Evolutionary conservation across 768 basidiomycete genomes (phyloP).

Genomic region (Atractiella rhizophila): DNA sequence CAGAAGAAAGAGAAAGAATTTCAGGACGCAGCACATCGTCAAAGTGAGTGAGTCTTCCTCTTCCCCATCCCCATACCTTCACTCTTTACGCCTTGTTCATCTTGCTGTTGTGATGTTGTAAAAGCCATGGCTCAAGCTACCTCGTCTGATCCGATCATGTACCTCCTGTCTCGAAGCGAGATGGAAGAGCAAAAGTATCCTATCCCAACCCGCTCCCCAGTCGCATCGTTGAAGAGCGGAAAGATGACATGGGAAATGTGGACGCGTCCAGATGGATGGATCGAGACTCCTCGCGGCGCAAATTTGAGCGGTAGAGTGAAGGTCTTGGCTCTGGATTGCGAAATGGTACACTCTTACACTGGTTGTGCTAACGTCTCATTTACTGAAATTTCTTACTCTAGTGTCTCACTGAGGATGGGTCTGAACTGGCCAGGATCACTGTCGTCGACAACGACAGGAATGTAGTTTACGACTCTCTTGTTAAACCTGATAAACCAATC

Average conservation of each 20-base stretch:
- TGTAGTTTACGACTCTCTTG: constrained; percentile 65
- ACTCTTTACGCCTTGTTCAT: not conserved
- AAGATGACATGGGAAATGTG: constrained; percentile 10
- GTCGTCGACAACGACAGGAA: constrained; percentile 53
- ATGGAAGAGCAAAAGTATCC: constrained; percentile 92
- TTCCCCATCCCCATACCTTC: constrained; percentile 5
- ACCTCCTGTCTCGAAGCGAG: constrained; percentile 49
- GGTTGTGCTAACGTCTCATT: not conserved
- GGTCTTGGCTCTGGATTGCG: constrained; percentile 77
- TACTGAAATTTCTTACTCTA: constrained; percentile 20
- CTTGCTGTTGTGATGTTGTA: constrained; percentile 32
- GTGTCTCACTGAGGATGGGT: constrained; percentile 75
- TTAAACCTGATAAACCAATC: constrained; percentile 63
- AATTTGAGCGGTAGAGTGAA: constrained; percentile 13
- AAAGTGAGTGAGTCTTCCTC: constrained; percentile 22
- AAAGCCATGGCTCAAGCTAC: constrained; percentile 10
- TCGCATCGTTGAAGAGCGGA: constrained; percentile 27
- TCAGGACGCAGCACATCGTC: constrained; percentile 26
- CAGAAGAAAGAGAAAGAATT: constrained; percentile 54
- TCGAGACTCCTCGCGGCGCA: constrained; percentile 42
- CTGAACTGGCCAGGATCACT: constrained; percentile 62
- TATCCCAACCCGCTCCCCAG: constrained; percentile 36
- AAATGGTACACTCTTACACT: constrained; percentile 39
- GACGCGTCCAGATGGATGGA: constrained; percentile 34
- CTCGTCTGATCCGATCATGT: constrained; percentile 35